Evolutionary conservation across 495 filamentous ascomycete genomes (phyloP).

Genomic region (Lepidopterella palustris): DNA sequence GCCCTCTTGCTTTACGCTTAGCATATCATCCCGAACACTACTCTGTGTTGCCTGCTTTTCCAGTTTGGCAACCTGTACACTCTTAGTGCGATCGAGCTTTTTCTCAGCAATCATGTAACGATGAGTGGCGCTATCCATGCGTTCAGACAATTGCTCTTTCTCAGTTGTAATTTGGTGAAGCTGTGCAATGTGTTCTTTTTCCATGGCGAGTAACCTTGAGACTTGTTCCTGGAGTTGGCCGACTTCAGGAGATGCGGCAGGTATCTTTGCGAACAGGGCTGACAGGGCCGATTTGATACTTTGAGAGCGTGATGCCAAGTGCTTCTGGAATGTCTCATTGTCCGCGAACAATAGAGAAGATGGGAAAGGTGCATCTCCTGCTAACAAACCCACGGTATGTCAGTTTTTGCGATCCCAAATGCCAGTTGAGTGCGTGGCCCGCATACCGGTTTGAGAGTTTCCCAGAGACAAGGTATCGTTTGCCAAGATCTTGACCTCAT

Average conservation of each 20-base stretch:
- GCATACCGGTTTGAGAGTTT: conserved; percentile 2
- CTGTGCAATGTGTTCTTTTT: conserved; percentile 73
- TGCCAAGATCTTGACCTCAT: conserved; percentile 70
- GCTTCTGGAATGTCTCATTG: conserved; percentile 65
- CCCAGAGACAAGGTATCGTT: conserved; percentile 16
- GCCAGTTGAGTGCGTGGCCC: not conserved
- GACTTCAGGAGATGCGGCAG: conserved; percentile 52
- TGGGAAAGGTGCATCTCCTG: conserved; percentile 41
- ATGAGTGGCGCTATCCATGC: conserved; percentile 75
- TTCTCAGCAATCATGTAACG: conserved; percentile 93
- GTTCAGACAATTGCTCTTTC: conserved; percentile 74
- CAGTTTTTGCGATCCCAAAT: not conserved
- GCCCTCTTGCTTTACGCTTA: conserved; percentile 41
- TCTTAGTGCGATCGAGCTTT: conserved; percentile 80
- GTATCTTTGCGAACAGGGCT: conserved; percentile 44
- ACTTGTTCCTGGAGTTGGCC: conserved; percentile 66
- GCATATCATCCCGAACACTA: conserved; percentile 39
- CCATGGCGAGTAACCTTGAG: conserved; percentile 62
- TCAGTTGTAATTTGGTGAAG: conserved; percentile 69
- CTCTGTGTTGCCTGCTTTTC: conserved; percentile 79
- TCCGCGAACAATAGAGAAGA: conserved; percentile 60
- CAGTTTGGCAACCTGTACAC: conserved; percentile 81
- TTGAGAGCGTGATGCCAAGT: conserved; percentile 57
- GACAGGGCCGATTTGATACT: conserved; percentile 58
- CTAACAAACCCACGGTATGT: not conserved